These are phyloP conservation scores for Xylogone sp. DNA, from an alignment of 2,329 filamentous ascomycete genomes.

Conservation along the genomic window DNA sequence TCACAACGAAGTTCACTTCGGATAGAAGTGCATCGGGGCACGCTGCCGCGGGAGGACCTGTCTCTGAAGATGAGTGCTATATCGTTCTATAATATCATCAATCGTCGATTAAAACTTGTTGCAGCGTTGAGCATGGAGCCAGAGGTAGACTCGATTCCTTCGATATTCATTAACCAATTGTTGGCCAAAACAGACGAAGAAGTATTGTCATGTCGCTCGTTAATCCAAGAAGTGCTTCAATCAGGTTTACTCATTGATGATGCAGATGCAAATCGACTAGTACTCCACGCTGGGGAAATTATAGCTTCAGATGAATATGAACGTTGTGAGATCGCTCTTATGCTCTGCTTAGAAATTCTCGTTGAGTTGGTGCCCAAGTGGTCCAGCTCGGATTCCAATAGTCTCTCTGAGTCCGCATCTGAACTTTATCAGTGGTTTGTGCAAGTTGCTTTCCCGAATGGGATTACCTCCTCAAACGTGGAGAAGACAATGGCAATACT, in stretches of 20 bases:
- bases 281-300: conserved; percentile 48
- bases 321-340: conserved; percentile 70
- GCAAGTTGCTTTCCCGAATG: conserved; percentile 60
- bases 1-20: conserved; percentile 52
- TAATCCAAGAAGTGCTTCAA: conserved; percentile 49
- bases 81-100: conserved; percentile 20
- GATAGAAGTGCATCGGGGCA: conserved; percentile 27
- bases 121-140: conserved; percentile 13
- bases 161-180: conserved; percentile 46
- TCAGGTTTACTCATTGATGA: conserved; percentile 49
- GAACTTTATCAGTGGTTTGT: conserved; percentile 81
- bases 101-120: conserved; percentile 19
- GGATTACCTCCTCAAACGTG: conserved; percentile 64
- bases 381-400: conserved; percentile 28
- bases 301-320: conserved; percentile 58
- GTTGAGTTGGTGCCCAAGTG: conserved; percentile 36
- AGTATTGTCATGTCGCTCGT: conserved; percentile 45
- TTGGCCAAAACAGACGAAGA: conserved; percentile 48
- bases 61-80: conserved; percentile 18
- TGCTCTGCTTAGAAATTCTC: conserved; percentile 65
- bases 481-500: conserved; percentile 66
- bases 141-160: conserved; percentile 41
- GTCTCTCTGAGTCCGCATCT: conserved; percentile 61
- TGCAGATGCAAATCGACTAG: conserved; percentile 42
- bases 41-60: conserved; percentile 37